Conservation (phyloP, 192 early-diverging fungal species). For the Backusella parvicylindrica region DNA sequence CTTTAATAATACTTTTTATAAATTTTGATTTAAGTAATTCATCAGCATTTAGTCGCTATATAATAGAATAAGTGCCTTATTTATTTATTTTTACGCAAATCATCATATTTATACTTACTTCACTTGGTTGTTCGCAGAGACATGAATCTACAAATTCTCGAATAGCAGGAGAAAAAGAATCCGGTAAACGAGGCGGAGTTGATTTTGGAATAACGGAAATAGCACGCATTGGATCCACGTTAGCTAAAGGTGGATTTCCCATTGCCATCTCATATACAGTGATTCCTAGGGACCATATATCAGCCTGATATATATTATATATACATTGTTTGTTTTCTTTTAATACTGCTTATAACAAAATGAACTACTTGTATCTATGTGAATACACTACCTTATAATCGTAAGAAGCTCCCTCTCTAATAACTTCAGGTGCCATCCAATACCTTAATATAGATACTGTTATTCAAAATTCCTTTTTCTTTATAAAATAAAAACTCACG, state of each 20-base stretch:
- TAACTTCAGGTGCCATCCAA: conserved; percentile 90
- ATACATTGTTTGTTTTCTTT: neutral
- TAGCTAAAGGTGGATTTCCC: conserved; percentile 90
- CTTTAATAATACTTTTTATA: conserved; percentile 58
- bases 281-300: conserved; percentile 99
- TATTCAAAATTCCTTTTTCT: neutral
- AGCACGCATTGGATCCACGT: conserved; percentile 87
- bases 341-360: neutral
- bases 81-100: no score
- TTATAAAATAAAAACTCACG: conserved; percentile 39
- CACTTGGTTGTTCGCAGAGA: conserved; percentile 80
- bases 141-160: conserved; percentile 89
- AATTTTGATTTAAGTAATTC: conserved; percentile 83
- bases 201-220: conserved; percentile 85
- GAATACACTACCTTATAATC: conserved; percentile 74
- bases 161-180: conserved; percentile 70
- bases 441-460: conserved; percentile 34
- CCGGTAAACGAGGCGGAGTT: conserved; percentile 76
- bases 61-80: neutral
- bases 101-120: conserved; percentile 40
- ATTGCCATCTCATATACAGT: conserved; percentile 96
- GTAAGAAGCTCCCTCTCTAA: conserved; percentile 78
- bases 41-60: conserved; percentile 80
- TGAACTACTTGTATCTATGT: neutral
- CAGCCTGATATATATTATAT: conserved; percentile 61